Evolutionary conservation across 352 stramenopile genomes (phyloP).

Genomic region (Pythium volutum): DNA sequence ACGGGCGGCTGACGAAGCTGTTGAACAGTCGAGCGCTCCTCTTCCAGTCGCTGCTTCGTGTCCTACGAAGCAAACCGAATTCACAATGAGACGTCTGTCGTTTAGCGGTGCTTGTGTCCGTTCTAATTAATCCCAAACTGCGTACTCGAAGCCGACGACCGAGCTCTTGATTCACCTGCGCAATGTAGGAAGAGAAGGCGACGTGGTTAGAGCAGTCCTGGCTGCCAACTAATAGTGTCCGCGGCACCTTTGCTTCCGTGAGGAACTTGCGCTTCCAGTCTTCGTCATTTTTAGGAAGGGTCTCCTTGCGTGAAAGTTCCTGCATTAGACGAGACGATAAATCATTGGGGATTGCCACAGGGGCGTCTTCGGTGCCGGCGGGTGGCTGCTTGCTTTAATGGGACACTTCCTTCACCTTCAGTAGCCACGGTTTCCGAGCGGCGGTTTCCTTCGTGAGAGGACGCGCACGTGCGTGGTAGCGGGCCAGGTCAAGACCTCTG

Average conservation of each 20-base stretch:
- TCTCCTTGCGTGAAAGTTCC: conserved; percentile 17
- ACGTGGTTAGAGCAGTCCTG: neutral
- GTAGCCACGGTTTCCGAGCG: conserved; percentile 5
- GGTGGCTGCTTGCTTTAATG: neutral
- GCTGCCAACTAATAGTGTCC: neutral
- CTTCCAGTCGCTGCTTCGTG: conserved; percentile 38
- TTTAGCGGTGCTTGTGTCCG: neutral
- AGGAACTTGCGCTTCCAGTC: conserved; percentile 69
- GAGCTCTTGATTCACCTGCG: conserved; percentile 74
- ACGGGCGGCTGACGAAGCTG: conserved; percentile 33
- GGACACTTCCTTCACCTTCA: neutral
- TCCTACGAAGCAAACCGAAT: conserved; percentile 30
- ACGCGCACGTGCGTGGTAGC: conserved; percentile 8
- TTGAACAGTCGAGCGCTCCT: conserved; percentile 37
- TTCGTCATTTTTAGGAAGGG: conserved; percentile 18
- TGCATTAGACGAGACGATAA: conserved; percentile 16
- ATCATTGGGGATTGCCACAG: neutral
- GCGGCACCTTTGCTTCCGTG: conserved; percentile 57
- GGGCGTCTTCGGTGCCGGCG: neutral
- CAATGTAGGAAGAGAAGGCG: neutral
- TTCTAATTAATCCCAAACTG: neutral
- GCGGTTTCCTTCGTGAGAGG: conserved; percentile 9
- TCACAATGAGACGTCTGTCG: too few relatives aligned
- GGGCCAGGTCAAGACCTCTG: conserved; percentile 2
- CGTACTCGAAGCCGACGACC: conserved; percentile 56